phyloP scores from a whole-genome alignment of 306 rosid genomes.

The Malus orientalis region DNA sequence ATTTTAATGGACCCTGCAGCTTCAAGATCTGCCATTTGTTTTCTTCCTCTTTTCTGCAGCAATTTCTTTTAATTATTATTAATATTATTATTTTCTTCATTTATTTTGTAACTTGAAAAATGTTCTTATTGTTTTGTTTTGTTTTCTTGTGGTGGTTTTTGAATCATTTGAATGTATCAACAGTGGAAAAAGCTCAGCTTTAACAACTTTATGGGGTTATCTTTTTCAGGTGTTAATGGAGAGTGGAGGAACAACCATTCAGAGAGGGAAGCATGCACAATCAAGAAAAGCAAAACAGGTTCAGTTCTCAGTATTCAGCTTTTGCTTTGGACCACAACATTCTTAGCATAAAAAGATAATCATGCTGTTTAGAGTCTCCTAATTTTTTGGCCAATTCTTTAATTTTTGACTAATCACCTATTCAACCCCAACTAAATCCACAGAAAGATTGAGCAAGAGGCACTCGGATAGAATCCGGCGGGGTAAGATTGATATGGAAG shows the following conservation, averaged over 20 bases:
- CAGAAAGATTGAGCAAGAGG: slow-evolving; percentile 69
- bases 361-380: slow-evolving; percentile 16
- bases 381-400: slow-evolving; percentile 1
- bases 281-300: slow-evolving; percentile 94
- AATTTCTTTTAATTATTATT: background rate
- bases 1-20: slow-evolving; percentile 12
- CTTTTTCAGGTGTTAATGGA: slow-evolving; percentile 87
- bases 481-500: slow-evolving; percentile 59
- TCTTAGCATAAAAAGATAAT: slow-evolving; percentile 22
- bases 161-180: slow-evolving; percentile 28
- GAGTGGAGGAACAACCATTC: slow-evolving; percentile 77
- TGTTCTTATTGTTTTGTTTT: slow-evolving; percentile 2
- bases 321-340: slow-evolving; percentile 62
- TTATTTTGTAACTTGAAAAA: background rate
- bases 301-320: slow-evolving; percentile 42
- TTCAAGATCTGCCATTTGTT: slow-evolving; percentile 52
- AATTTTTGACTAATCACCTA: slow-evolving; percentile 11
- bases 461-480: slow-evolving; percentile 58
- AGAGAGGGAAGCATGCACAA: slow-evolving; percentile 71
- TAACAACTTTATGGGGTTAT: slow-evolving; percentile 43
- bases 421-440: slow-evolving; percentile 16
- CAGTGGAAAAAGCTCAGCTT: slow-evolving; percentile 63
- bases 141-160: slow-evolving; percentile 17
- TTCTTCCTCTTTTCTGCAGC: slow-evolving; percentile 32
- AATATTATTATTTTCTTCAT: background rate